A percentile compares a stretch with the other conserved stretches of the same genome.
Conservation (phyloP, 352 stramenopile species). For the Lagenidium sp. region DNA sequence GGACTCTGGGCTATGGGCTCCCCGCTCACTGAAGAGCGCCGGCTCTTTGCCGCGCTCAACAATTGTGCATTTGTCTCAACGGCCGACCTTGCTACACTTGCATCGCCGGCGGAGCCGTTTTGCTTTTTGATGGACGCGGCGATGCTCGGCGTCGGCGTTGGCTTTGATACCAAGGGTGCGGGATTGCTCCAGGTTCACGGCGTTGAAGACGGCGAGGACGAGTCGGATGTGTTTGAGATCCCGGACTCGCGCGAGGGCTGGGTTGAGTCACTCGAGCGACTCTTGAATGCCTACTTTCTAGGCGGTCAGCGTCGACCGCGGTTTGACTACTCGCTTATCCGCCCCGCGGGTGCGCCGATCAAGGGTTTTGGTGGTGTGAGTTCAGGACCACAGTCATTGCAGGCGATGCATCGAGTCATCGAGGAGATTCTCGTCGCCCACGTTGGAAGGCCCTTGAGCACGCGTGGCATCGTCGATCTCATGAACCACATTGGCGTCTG, state of each 20-base stretch:
- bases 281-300: constrained; percentile 85
- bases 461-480: constrained; percentile 86
- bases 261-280: constrained; percentile 74
- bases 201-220: constrained; percentile 7
- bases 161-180: constrained; percentile 90
- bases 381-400: constrained; percentile 69
- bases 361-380: constrained; percentile 88
- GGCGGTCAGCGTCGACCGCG: constrained; percentile 18
- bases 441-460: constrained; percentile 40
- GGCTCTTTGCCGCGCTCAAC: constrained; percentile 87
- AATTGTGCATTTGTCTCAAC: constrained; percentile 93
- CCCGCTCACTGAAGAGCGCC: constrained; percentile 78
- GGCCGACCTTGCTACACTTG: constrained; percentile 41
- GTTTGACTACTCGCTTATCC: constrained; percentile 85
- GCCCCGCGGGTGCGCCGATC: constrained; percentile 77
- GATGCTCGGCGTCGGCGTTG: constrained; percentile 92
- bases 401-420: constrained; percentile 60
- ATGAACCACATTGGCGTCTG: constrained; percentile 90
- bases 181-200: constrained; percentile 39
- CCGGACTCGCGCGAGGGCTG: constrained; percentile 75
- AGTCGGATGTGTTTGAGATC: constrained; percentile 21
- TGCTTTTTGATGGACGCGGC: constrained; percentile 94
- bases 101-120: constrained; percentile 74
- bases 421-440: constrained; percentile 40
- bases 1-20: constrained; percentile 93